Evolutionary conservation across 768 basidiomycete genomes (phyloP), one percentile per base, ranked within the genome.

Genomic region (Lenzites betulinus): DNA sequence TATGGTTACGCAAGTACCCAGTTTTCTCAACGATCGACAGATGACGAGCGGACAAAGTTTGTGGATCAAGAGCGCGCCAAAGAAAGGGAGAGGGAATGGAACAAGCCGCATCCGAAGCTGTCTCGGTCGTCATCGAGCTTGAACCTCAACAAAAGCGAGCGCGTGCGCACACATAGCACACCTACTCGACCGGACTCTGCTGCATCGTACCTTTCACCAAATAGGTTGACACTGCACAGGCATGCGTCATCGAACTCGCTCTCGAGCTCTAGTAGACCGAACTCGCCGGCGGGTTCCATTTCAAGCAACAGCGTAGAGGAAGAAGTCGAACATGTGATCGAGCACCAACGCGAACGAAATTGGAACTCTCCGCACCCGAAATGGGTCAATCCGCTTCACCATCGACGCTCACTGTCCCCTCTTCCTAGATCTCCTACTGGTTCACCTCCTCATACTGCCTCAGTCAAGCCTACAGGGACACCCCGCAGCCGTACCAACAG

Each of bases 351-450:
- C 49, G 87, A 89, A 71, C 77, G 84, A 49, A 89, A 89, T 66
- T 89, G 87, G 88, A 85, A 87, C 69, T 81, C 86, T 8, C 84
- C 83, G n/a, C 81, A 78, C 38, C 86, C 84, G 7, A 79, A 76
- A 51, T 87, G 86, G 86, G 20, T 35, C 30, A 42, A n/a, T 22
- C 41, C 54, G 23, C 41, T 51, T 57, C 50, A 59, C 12, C 66
- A 68, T 26, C 53, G 62, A 8, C 50, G 60, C 3, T 48, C 66
- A 2, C 30, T 66, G 16, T 64, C 59, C 3, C 66, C 62, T 5
- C 38, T 64, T 20, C 65, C 58, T 23, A 46, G 49, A 6, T 64
- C 66, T 5, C 47, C 54, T 3, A 59, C 70, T 7, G 63, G 52
- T 25, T 65, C 66, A 46, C 65, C 58, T 25, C 49, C 49, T 9